A percentile compares a stretch with the other conserved stretches of the same genome.
These are phyloP conservation scores for Zhuliangozyma parablackwelliae DNA, from an alignment of 1,139 yeast species.

Conservation along the genomic window DNA sequence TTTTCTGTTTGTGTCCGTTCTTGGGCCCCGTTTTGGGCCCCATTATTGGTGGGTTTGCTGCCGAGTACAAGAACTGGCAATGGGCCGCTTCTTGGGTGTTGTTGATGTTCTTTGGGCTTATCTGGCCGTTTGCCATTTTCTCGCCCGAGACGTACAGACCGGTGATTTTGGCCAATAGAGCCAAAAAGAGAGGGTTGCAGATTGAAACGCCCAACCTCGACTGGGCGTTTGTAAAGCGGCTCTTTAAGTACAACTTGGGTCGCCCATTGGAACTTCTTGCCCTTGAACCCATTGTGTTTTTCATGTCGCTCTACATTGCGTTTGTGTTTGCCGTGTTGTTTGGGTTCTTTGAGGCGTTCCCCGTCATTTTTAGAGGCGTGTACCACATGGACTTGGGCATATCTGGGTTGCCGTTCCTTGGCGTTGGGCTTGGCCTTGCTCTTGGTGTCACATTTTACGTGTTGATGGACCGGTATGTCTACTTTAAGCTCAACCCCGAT, in stretches of 20 bases:
- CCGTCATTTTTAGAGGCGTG: slow-evolving; percentile 62
- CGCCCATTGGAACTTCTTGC: slow-evolving; percentile 63
- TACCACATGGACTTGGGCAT: slow-evolving; percentile 56
- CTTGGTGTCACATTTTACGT: slow-evolving; percentile 50
- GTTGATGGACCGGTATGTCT: slow-evolving; percentile 41
- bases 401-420: slow-evolving; percentile 65
- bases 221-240: slow-evolving; percentile 13
- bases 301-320: slow-evolving; percentile 63
- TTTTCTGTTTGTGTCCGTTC: slow-evolving; percentile 66
- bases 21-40: slow-evolving; percentile 85
- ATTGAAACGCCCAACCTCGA: slow-evolving; percentile 30
- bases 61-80: slow-evolving; percentile 64
- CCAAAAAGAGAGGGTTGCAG: slow-evolving; percentile 52
- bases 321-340: slow-evolving; percentile 71
- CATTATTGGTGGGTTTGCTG: slow-evolving; percentile 74
- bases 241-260: slow-evolving; percentile 46
- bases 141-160: slow-evolving; percentile 73
- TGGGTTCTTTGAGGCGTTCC: slow-evolving; percentile 76
- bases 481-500: slow-evolving; percentile 56
- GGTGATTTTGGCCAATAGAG: slow-evolving; percentile 52
- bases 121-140: slow-evolving; percentile 51
- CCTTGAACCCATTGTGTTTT: slow-evolving; percentile 65
- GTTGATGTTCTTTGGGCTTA: slow-evolving; percentile 65
- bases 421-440: slow-evolving; percentile 63
- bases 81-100: slow-evolving; percentile 76